Conservation (phyloP, 768 basidiomycete genomes). For the Naganishia antarctica region DNA sequence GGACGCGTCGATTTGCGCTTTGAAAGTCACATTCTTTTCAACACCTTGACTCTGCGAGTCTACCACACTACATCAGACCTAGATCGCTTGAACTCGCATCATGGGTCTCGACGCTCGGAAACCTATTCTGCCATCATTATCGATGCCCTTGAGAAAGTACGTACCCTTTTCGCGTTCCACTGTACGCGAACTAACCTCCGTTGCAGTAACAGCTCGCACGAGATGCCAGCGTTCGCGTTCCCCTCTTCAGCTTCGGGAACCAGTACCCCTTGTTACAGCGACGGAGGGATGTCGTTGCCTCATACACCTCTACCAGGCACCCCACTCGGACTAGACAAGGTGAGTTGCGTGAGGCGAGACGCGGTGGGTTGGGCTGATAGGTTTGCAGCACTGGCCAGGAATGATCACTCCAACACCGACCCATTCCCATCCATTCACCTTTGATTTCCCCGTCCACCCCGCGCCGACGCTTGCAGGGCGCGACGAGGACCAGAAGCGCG, state of each 20-base stretch:
- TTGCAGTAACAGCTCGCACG: background rate
- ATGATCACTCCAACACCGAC: conserved; percentile 15
- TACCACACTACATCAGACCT: too few species aligned
- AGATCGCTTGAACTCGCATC: too few species aligned
- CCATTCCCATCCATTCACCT: background rate
- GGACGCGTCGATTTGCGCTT: too few species aligned
- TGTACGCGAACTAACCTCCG: background rate
- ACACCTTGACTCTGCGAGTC: too few species aligned
- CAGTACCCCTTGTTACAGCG: conserved; percentile 13
- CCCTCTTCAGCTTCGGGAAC: conserved; percentile 3
- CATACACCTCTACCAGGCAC: conserved; percentile 15
- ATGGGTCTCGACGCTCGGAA: conserved; percentile 16
- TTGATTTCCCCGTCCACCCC: background rate
- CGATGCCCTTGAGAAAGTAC: conserved; percentile 1
- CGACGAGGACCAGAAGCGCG: background rate
- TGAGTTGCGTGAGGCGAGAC: background rate
- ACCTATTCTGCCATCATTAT: conserved; percentile 10
- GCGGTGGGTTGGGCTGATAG: background rate
- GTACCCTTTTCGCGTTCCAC: background rate
- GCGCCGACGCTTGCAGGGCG: background rate
- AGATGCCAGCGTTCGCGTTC: conserved; percentile 11
- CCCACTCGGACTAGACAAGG: conserved; percentile 4
- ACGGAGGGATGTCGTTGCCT: conserved; percentile 10
- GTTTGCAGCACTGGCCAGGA: background rate
- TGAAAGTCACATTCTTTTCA: too few species aligned